Evolutionary conservation across 768 basidiomycete species (phyloP).

Genomic region (Kwoniella newhampshirensis): DNA sequence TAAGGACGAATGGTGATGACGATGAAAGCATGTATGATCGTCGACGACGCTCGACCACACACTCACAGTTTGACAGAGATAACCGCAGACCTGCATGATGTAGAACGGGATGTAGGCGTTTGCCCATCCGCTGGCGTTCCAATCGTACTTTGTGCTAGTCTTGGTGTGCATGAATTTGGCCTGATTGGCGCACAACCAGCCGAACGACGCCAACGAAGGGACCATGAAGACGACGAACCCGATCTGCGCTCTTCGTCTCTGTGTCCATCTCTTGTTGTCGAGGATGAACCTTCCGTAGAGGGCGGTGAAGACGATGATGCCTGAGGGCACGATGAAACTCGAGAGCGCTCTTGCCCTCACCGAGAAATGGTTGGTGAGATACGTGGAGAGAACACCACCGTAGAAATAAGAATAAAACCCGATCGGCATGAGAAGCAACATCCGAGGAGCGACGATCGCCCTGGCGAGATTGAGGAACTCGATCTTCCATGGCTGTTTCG

Average conservation of each 20-base stretch:
- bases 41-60: not conserved
- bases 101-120: slow-evolving; percentile 21
- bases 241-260: slow-evolving; percentile 21
- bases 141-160: slow-evolving; percentile 21
- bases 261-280: slow-evolving; percentile 13
- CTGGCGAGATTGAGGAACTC: slow-evolving; percentile 12
- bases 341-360: slow-evolving; percentile 31
- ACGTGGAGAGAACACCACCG: slow-evolving; percentile 21
- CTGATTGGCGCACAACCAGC: slow-evolving; percentile 19
- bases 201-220: slow-evolving; percentile 18
- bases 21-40: not conserved
- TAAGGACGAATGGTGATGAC: too few relatives aligned
- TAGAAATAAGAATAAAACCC: slow-evolving; percentile 28
- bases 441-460: slow-evolving; percentile 8
- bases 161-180: slow-evolving; percentile 6
- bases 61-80: slow-evolving; percentile 27
- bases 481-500: slow-evolving; percentile 10
- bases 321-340: slow-evolving; percentile 24
- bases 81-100: slow-evolving; percentile 21
- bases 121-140: slow-evolving; percentile 21
- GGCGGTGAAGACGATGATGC: slow-evolving; percentile 22
- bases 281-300: slow-evolving; percentile 21
- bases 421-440: slow-evolving; percentile 20
- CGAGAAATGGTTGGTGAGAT: slow-evolving; percentile 24
- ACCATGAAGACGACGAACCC: slow-evolving; percentile 21